These are phyloP conservation scores for Xylaria sp. DNA, from an alignment of 495 filamentous ascomycete genomes.

Conservation along the genomic window DNA sequence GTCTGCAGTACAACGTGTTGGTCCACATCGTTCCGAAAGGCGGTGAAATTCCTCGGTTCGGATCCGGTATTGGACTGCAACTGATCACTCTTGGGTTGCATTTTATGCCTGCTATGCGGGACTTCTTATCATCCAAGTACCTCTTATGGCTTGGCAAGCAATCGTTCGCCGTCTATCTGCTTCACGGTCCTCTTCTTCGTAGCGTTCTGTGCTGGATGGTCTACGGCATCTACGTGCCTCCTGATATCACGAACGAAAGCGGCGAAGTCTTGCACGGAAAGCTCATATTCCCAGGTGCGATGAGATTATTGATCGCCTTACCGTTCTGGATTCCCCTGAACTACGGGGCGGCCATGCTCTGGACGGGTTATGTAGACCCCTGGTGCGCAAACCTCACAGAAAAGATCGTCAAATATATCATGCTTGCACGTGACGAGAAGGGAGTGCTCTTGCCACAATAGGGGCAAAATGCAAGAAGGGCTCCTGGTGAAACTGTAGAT, in stretches of 20 bases:
- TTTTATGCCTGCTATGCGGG: constrained; percentile 63
- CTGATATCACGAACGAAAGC: constrained; percentile 57
- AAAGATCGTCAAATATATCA: constrained; percentile 61
- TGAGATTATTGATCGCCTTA: constrained; percentile 51
- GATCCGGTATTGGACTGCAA: constrained; percentile 62
- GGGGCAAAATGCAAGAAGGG: not conserved
- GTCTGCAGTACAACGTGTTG: constrained; percentile 51
- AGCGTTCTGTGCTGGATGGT: constrained; percentile 69
- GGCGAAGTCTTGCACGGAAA: constrained; percentile 48
- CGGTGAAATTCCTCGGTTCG: constrained; percentile 61
- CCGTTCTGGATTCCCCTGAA: constrained; percentile 65
- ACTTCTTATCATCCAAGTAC: constrained; percentile 60
- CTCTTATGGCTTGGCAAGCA: constrained; percentile 73
- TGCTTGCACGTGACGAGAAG: constrained; percentile 59
- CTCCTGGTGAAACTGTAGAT: not conserved
- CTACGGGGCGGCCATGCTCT: constrained; percentile 64
- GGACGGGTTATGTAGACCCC: constrained; percentile 71
- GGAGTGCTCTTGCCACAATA: constrained; percentile 46
- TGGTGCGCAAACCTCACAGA: constrained; percentile 68
- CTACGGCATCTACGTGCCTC: constrained; percentile 64
- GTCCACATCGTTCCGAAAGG: constrained; percentile 63
- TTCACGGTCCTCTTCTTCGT: constrained; percentile 70
- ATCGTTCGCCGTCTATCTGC: constrained; percentile 72
- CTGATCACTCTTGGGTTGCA: constrained; percentile 61
- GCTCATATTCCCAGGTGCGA: constrained; percentile 45